Conservation (phyloP, 306 rosid genomes). For the Adenanthera pavonina region DNA sequence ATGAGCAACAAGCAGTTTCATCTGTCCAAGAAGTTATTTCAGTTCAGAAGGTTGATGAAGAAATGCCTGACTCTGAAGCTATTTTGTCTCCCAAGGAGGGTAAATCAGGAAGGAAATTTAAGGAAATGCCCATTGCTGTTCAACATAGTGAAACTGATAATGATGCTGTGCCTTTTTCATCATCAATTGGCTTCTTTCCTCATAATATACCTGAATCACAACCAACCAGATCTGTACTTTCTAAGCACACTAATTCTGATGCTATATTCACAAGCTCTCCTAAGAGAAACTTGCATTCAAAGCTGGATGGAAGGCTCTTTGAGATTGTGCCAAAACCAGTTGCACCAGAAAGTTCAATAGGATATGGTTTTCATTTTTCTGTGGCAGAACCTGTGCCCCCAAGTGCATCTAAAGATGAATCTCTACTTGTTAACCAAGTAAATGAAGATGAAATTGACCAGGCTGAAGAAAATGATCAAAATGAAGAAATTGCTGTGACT, state of each 20-base stretch:
- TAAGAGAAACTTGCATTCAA: constrained; percentile 44
- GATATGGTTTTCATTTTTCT: constrained; percentile 36
- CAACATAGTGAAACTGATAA: constrained; percentile 47
- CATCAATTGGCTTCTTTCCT: constrained; percentile 46
- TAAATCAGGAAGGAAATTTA: constrained; percentile 47
- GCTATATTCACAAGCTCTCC: constrained; percentile 44
- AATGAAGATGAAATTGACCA: constrained; percentile 50
- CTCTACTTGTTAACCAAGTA: constrained; percentile 46
- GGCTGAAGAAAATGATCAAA: constrained; percentile 44
- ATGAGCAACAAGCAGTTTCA: constrained; percentile 43
- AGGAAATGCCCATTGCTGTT: constrained; percentile 39
- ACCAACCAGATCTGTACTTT: constrained; percentile 44
- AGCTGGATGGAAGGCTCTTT: constrained; percentile 45
- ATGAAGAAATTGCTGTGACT: constrained; percentile 73
- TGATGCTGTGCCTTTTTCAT: constrained; percentile 39
- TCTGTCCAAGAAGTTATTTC: constrained; percentile 49
- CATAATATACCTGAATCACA: constrained; percentile 46
- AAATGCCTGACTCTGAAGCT: constrained; percentile 51
- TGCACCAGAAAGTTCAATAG: constrained; percentile 46
- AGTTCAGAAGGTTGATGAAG: constrained; percentile 56
- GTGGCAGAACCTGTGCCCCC: constrained; percentile 43
- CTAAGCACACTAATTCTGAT: constrained; percentile 47
- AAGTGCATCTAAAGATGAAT: constrained; percentile 50
- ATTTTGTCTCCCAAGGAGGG: constrained; percentile 51
- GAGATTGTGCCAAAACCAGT: constrained; percentile 55